These are phyloP conservation scores for Medicago ruthenica DNA, from an alignment of 306 rosid genomes.

Conservation along the genomic window DNA sequence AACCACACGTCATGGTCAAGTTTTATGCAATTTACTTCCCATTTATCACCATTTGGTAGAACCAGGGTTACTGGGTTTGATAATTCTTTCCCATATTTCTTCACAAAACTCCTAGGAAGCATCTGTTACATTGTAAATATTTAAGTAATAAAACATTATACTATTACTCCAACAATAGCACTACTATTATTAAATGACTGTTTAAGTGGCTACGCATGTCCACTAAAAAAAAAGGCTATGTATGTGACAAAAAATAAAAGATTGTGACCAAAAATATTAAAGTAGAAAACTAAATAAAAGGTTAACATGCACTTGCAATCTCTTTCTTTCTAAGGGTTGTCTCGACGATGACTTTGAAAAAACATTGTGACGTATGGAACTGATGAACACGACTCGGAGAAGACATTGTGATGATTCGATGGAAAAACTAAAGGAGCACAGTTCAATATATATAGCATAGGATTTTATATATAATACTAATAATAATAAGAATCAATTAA, in stretches of 20 bases:
- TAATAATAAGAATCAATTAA: too few relatives aligned
- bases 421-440: not conserved
- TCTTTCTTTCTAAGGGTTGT: not conserved
- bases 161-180: too few relatives aligned
- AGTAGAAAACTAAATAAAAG: too few relatives aligned
- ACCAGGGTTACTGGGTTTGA: constrained; percentile 14
- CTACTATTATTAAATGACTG: too few relatives aligned
- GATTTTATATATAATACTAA: not conserved
- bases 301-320: not conserved
- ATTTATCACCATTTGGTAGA: constrained; percentile 42
- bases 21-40: constrained; percentile 28
- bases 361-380: not conserved
- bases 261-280: too few relatives aligned
- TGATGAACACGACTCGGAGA: not conserved
- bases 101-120: constrained; percentile 30
- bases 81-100: constrained; percentile 9
- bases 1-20: constrained; percentile 28
- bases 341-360: not conserved
- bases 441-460: too few relatives aligned
- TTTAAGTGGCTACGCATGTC: too few relatives aligned
- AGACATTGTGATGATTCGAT: not conserved
- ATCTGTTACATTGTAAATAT: not conserved
- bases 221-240: too few relatives aligned
- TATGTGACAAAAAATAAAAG: too few relatives aligned
- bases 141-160: too few relatives aligned